Conservation (phyloP, 495 filamentous ascomycete genomes). For the Penicilliopsis zonata region DNA sequence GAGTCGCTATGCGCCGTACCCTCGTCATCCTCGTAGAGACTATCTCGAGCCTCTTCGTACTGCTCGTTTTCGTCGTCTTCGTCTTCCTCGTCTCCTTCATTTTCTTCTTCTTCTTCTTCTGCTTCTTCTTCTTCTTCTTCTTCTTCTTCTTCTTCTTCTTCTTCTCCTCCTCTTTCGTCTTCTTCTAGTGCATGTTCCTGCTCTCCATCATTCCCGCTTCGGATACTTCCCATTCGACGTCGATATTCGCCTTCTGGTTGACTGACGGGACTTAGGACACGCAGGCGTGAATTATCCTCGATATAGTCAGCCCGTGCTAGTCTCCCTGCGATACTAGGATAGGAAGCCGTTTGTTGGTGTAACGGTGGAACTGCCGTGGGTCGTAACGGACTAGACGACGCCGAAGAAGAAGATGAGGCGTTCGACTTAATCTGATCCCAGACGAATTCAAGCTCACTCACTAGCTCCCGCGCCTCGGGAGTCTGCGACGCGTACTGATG, state of each 20-base stretch:
- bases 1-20: conserved; percentile 8
- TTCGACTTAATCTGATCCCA: conserved; percentile 97
- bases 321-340: conserved; percentile 24
- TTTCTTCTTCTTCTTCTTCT: conserved; percentile 21
- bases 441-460: conserved; percentile 92
- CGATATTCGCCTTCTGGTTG: conserved; percentile 61
- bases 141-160: too few relatives aligned
- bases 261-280: conserved; percentile 68
- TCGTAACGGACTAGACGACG: conserved; percentile 34
- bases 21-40: conserved; percentile 15
- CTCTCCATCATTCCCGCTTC: conserved; percentile 19
- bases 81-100: conserved; percentile 24
- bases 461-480: conserved; percentile 73
- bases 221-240: conserved; percentile 12
- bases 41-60: conserved; percentile 28
- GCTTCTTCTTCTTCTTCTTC: conserved; percentile 14
- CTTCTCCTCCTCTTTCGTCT: conserved; percentile 9
- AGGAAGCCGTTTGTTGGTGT: conserved; percentile 15
- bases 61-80: conserved; percentile 37
- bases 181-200: conserved; percentile 25
- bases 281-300: conserved; percentile 30
- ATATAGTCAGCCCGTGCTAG: conserved; percentile 16
- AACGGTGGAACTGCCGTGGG: conserved; percentile 22
- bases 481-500: conserved; percentile 79
- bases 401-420: conserved; percentile 45